Evolutionary conservation across 164 flowering plant genomes (phyloP), one percentile per base, ranked within the genome.

Genomic region (Dillenia suffruticosa): DNA sequence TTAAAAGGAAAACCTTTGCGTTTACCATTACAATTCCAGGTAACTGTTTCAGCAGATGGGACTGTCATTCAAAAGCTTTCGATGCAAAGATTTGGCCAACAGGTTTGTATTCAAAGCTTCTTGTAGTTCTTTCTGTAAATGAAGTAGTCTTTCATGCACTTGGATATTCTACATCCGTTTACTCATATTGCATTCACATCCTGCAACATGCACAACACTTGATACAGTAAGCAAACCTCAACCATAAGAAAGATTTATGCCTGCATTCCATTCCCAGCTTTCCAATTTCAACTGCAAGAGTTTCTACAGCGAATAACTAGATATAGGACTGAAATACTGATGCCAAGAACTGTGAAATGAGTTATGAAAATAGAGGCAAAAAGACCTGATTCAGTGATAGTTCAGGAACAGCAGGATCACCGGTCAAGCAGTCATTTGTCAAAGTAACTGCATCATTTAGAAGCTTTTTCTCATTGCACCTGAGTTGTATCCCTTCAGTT

Each of bases 21-120:
- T 97, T 95, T 78, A 95, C 97, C 92, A 88, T 84, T 54, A 97
- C 99, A 64, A 95, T 88, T 66, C 97, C 99, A 47, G 93, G 88
- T 64, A 95, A 74, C 72, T 95, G 97, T 77, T 85, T 92, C 77
- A 95, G 83, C 0, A 26, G 82, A 89, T 71, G 48, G 86, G 92
- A 69, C 97, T 92, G 63, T 84, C 85, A 74, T 92, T 92, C 99
- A 97, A 95, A 59, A 95, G 87, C 68, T 82, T 95, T 64, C 90
- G 97, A 74, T 84, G 74, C 61, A 95, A 72, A 66, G 91, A 88
- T 78, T 95, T 92, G 46, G 97, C 85, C 49, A 95, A 79, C 67
- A 86, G 74, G 51, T 74, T 71, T 48, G 96, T 80, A 72, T 72
- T 84, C 62, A 82, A 50, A 62, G 84, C 77, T 69, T 94, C 99